phyloP scores from a whole-genome alignment of 108 stramenopile species.

The Skeletonema costatum region DNA sequence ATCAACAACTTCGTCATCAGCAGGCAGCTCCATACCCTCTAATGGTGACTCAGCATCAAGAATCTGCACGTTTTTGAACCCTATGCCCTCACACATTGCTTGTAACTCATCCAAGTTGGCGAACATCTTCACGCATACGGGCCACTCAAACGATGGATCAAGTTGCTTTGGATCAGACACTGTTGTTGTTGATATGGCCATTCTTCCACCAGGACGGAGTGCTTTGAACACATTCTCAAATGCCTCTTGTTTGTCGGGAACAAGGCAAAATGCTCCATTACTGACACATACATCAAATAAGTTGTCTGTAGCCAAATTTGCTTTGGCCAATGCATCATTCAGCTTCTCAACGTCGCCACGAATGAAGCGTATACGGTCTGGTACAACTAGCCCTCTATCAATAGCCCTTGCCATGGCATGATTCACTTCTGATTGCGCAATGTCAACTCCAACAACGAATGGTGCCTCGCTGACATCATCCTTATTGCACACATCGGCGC shows the following conservation, averaged over 20 bases:
- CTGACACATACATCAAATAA: constrained; percentile 45
- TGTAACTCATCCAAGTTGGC: constrained; percentile 54
- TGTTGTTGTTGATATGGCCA: constrained; percentile 61
- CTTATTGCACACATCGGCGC: constrained; percentile 9
- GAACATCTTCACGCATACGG: constrained; percentile 80
- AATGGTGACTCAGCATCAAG: constrained; percentile 63
- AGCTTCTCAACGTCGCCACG: constrained; percentile 42
- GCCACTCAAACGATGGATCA: constrained; percentile 68
- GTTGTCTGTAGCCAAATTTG: constrained; percentile 7
- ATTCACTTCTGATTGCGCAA: constrained; percentile 61
- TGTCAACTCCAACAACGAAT: constrained; percentile 71
- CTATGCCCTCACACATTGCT: constrained; percentile 69
- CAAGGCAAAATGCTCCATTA: constrained; percentile 53
- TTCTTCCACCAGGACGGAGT: constrained; percentile 40
- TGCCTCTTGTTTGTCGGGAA: constrained; percentile 37
- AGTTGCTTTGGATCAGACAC: constrained; percentile 41
- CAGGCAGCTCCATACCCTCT: constrained; percentile 63
- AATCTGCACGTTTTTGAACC: constrained; percentile 61
- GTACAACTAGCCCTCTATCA: constrained; percentile 36
- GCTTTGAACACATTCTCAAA: constrained; percentile 45
- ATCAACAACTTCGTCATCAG: constrained; percentile 29
- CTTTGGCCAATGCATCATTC: constrained; percentile 6
- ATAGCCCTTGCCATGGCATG: constrained; percentile 56
- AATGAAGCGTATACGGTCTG: constrained; percentile 28
- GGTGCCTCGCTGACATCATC: constrained; percentile 27